These are phyloP conservation scores for Rhodotorula diobovata DNA, from an alignment of 768 basidiomycete genomes.

Conservation along the genomic window DNA sequence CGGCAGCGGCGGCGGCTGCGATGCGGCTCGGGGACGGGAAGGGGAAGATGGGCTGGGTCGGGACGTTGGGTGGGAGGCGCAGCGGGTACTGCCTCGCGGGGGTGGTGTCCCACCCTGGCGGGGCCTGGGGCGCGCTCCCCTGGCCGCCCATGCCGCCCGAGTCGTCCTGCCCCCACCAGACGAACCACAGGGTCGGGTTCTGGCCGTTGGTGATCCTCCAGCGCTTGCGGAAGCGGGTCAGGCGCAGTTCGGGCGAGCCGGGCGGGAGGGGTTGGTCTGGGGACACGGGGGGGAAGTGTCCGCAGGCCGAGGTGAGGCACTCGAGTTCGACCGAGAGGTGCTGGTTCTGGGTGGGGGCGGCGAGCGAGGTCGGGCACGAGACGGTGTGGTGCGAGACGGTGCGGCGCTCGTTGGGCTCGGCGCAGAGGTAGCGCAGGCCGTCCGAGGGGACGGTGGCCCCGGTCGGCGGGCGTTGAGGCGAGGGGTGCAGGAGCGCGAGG, in stretches of 20 bases:
- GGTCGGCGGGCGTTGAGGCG: neutral
- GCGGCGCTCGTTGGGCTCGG: slow-evolving; percentile 16
- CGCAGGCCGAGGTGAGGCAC: slow-evolving; percentile 25
- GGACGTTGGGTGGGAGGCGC: slow-evolving; percentile 8
- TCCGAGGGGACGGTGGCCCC: slow-evolving; percentile 28
- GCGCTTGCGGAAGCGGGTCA: slow-evolving; percentile 36
- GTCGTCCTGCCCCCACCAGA: slow-evolving; percentile 38
- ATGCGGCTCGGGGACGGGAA: slow-evolving; percentile 9
- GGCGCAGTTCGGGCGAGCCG: slow-evolving; percentile 30
- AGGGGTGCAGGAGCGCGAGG: slow-evolving; percentile 27
- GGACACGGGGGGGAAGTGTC: slow-evolving; percentile 33
- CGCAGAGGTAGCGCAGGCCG: slow-evolving; percentile 37
- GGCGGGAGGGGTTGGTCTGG: slow-evolving; percentile 17
- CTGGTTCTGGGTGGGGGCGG: slow-evolving; percentile 3
- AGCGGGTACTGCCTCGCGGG: slow-evolving; percentile 36
- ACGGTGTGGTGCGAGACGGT: slow-evolving; percentile 19
- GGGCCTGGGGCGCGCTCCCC: slow-evolving; percentile 9
- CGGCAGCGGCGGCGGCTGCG: too few species aligned
- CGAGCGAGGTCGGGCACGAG: slow-evolving; percentile 1
- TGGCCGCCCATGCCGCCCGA: slow-evolving; percentile 17
- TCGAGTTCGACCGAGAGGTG: slow-evolving; percentile 32
- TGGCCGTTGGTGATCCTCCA: slow-evolving; percentile 32
- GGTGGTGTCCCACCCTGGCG: slow-evolving; percentile 32
- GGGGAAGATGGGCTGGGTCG: slow-evolving; percentile 19
- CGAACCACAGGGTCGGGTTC: slow-evolving; percentile 33